phyloP scores from a whole-genome alignment of 257 asterid genomes.

The Rhazya stricta region DNA sequence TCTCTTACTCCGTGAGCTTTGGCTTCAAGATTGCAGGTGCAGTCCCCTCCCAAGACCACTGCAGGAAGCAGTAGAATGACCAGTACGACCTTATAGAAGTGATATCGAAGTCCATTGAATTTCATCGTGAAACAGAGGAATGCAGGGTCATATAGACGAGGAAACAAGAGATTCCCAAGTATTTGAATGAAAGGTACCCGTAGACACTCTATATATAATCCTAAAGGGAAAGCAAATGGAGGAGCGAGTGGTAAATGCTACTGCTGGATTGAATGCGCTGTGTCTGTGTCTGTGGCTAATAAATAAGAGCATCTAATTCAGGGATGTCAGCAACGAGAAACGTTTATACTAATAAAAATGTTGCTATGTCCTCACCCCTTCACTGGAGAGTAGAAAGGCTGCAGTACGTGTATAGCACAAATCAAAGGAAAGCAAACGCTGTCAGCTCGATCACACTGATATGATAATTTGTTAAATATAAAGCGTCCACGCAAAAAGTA shows the following conservation, averaged over 20 bases:
- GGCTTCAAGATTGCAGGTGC: slow-evolving; percentile 5
- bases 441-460: not conserved
- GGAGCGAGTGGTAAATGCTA: not conserved
- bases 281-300: slow-evolving; percentile 6
- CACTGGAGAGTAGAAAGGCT: not conserved
- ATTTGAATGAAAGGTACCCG: not conserved
- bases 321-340: not conserved
- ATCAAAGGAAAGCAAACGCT: not conserved
- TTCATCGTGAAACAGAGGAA: slow-evolving; percentile 11
- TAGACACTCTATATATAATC: not conserved
- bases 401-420: not conserved
- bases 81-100: not conserved
- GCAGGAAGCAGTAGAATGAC: slow-evolving; percentile 6
- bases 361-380: not conserved
- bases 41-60: not conserved
- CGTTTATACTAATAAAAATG: not conserved
- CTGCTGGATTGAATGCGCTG: not conserved
- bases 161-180: not conserved
- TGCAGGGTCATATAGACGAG: not conserved
- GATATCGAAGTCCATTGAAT: not conserved
- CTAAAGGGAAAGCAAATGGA: not conserved
- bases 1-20: not conserved
- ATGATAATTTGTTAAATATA: not conserved
- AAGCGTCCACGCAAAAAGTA: too few relatives aligned
- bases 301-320: slow-evolving; percentile 5